Percentiles rank a stretch among this genome's conserved stretches.
phyloP scores from a whole-genome alignment of 192 early-diverging fungal species.

The Spizellomyces sp. region DNA sequence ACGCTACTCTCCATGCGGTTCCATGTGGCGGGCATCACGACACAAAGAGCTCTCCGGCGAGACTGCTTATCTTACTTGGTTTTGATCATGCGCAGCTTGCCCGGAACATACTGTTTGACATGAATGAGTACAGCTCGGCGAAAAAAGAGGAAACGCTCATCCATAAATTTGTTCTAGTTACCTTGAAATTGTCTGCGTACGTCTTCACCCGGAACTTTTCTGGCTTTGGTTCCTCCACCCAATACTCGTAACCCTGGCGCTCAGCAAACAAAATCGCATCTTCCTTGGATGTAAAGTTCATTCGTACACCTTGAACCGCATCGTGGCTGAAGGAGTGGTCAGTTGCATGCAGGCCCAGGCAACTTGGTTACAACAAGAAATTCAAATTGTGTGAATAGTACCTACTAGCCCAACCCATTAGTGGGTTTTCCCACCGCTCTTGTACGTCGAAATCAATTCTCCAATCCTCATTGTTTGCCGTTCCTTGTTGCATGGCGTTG shows the following conservation, averaged over 20 bases:
- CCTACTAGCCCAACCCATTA: conserved; percentile 93
- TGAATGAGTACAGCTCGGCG: background rate
- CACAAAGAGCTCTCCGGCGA: no score
- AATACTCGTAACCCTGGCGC: conserved; percentile 91
- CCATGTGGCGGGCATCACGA: no score
- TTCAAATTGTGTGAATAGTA: conserved; percentile 24
- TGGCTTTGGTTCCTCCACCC: conserved; percentile 89
- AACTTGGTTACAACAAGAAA: no score
- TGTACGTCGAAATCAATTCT: conserved; percentile 87
- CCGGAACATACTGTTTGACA: conserved; percentile 60
- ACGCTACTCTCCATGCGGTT: no score
- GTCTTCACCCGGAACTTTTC: conserved; percentile 75
- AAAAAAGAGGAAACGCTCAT: background rate
- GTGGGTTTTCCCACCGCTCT: conserved; percentile 88
- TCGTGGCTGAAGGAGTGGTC: conserved; percentile 62
- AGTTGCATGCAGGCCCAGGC: no score
- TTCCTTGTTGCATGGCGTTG: conserved; percentile 85
- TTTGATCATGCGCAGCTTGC: conserved; percentile 77
- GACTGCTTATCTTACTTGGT: conserved; percentile 67
- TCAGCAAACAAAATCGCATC: conserved; percentile 94
- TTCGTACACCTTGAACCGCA: conserved; percentile 72
- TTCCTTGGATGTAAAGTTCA: conserved; percentile 87
- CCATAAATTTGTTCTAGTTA: conserved; percentile 4
- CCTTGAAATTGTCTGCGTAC: conserved; percentile 92
- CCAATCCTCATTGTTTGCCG: conserved; percentile 79